Base-by-base conservation (phyloP, 1,139 yeast species). In the Geotrichum macrosporum region DNA sequence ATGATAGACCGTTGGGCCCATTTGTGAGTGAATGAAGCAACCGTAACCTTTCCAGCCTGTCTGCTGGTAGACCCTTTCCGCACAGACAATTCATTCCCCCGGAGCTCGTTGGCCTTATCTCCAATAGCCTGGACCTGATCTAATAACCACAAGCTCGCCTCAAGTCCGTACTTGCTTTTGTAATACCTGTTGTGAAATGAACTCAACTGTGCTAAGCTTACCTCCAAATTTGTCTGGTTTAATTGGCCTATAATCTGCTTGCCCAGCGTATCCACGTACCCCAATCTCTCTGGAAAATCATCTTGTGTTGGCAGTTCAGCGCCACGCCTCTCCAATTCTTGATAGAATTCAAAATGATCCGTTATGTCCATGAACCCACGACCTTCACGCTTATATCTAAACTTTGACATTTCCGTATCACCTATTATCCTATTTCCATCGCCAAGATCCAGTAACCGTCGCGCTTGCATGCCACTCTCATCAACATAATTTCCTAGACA, bases 71-170 rank as follows among this genome's bases (percentile, higher is more conserved):
- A n/a, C n/a, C n/a, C n/a, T n/a, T n/a, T n/a, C n/a, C n/a, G n/a
- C n/a, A n/a, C n/a, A n/a, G n/a, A n/a, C n/a, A n/a, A n/a, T n/a
- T n/a, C n/a, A n/a, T n/a, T n/a, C n/a, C n/a, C n/a, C n/a, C 57
- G 60, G 30, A 63, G 55, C n/a, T 42, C 57, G 2, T 58, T 55
- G 12, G 73, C 61, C 33, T 79, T 61, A 3, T 71, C 34, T 8
- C 73, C 62, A 34, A 80, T 62, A 5, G 30, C 71, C 9, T 64
- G 46, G 30, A 87, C 68, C 52, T 74, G 71, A 9, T 71, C 70
- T 52, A 70, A 71, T 48, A 89, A 70, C 94, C 95, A 86, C 47
- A 73, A 60, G 10, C 95, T 81, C 59, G 92, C 79, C 53, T 83
- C 77, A 9, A 71, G 67, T 0, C 97, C 98, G 20, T 74, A 62